Base-by-base conservation (phyloP, 257 asterid genomes). In the Fraxinus anomala region DNA sequence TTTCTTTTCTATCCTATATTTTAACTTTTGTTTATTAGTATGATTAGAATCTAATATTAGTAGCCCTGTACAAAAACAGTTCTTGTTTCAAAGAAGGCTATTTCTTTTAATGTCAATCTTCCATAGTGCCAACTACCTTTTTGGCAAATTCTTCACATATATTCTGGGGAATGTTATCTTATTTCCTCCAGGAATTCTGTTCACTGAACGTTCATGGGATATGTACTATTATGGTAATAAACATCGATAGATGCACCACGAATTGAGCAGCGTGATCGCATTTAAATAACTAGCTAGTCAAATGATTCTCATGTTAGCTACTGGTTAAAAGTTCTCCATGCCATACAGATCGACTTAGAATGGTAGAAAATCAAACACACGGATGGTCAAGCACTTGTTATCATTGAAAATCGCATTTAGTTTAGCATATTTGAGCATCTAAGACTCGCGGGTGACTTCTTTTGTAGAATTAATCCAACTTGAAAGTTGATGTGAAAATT, bases 61-160 rank as follows among this genome's bases (percentile, higher is more conserved):
- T 51, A 51, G 63, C 63, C 63, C n/a, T 51, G 63, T 51, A 51
- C n/a, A 51, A 51, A 51, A 51, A 17, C 63, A 51, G 63, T 51
- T 51, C 63, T 19, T 51, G 23, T 17, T 51, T 51, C 23, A 17
- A 17, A 23, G 21, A 4, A 51, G 63, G 63, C 63, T 51, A 21
- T 51, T 19, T 51, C 9, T 51, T 51, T 19, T 6, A 51, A 49
- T 49, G 61, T 49, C 61, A 49, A 49, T 51, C 63, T 51, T 51
- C 63, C 63, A 51, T 14, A 3, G 63, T 51, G 63, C 63, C 63
- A 51, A 19, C 63, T 11, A 4, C 51, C 17, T 42, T 17, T 17
- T 51, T 17, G n/a, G 23, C 9, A 51, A 51, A 51, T 51, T 51
- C 23, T 51, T 17, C 63, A 17, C 21, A 49, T 49, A 3, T 49